Percentiles rank a stretch among this genome's conserved stretches.
Conservation (phyloP, 2,329 filamentous ascomycete species). For the Amauroascus verrucosus region DNA sequence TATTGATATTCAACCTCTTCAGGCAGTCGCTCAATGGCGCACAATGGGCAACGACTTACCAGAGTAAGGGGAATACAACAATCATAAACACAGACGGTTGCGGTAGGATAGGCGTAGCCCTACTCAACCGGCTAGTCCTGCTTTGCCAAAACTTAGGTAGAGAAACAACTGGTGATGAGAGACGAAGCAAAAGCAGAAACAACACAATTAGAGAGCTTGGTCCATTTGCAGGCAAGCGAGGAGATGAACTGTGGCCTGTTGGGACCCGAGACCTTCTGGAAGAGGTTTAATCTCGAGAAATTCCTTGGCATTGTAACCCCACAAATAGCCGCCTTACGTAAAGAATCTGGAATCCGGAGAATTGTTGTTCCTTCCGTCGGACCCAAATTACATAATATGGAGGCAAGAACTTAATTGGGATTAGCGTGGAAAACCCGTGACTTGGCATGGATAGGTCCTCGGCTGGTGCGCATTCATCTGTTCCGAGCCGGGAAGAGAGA, state of each 20-base stretch:
- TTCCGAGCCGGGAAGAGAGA: too few species aligned
- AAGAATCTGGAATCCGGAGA: background rate
- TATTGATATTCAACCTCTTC: background rate
- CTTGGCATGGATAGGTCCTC: too few species aligned
- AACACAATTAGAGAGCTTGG: background rate
- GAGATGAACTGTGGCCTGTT: constrained; percentile 9
- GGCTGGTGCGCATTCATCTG: too few species aligned
- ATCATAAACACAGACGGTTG: background rate
- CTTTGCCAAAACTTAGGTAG: too few species aligned
- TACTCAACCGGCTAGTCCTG: too few species aligned
- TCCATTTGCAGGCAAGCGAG: background rate
- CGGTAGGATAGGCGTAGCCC: too few species aligned
- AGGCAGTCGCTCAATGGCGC: background rate
- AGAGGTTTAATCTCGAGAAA: background rate
- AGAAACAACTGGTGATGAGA: too few species aligned
- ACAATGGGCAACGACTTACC: too few species aligned
- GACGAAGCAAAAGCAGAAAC: background rate
- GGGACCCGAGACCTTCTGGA: constrained; percentile 3
- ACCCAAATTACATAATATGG: too few species aligned
- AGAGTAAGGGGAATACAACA: background rate
- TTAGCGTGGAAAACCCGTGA: too few species aligned
- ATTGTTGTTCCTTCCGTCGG: background rate
- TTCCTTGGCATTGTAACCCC: constrained; percentile 10
- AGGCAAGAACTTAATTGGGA: too few species aligned
- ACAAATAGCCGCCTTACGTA: background rate